Percentiles rank a stretch among this genome's conserved stretches.
Evolutionary conservation across 495 filamentous ascomycete genomes (phyloP).

Genomic region (Aspergillus haitiensis): DNA sequence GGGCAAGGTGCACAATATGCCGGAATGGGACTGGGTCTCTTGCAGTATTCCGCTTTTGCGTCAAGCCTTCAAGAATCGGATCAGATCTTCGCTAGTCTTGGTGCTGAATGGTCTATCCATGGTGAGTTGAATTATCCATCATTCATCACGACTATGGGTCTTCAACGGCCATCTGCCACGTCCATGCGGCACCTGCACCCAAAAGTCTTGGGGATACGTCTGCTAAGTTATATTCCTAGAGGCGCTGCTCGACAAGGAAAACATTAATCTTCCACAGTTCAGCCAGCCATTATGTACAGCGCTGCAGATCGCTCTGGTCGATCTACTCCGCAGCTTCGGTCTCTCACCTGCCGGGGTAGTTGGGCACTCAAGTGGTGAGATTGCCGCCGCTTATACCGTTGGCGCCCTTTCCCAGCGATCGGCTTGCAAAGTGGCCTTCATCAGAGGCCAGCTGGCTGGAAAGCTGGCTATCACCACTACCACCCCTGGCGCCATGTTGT

Average conservation of each 20-base stretch:
- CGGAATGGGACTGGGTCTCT: slow-evolving; percentile 44
- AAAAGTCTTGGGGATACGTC: neutral
- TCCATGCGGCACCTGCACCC: neutral
- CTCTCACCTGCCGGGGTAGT: slow-evolving; percentile 24
- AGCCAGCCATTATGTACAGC: slow-evolving; percentile 32
- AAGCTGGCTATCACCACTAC: slow-evolving; percentile 13
- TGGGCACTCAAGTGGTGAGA: slow-evolving; percentile 21
- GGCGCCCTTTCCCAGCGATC: neutral
- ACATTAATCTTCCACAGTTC: slow-evolving; percentile 19
- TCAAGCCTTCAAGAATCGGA: slow-evolving; percentile 26
- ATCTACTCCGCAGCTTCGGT: neutral
- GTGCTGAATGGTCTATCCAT: slow-evolving; percentile 25
- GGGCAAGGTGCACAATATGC: slow-evolving; percentile 66
- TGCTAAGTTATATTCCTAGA: neutral
- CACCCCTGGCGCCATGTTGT: slow-evolving; percentile 42
- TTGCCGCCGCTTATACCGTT: neutral
- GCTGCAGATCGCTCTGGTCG: slow-evolving; percentile 37
- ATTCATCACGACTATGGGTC: too few relatives aligned
- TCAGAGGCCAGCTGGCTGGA: slow-evolving; percentile 24
- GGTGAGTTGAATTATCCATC: neutral
- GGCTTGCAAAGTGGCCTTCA: slow-evolving; percentile 29
- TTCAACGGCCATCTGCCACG: neutral
- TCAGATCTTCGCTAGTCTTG: slow-evolving; percentile 17
- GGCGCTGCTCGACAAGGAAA: slow-evolving; percentile 17
- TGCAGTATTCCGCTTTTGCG: slow-evolving; percentile 39